Evolutionary conservation across 2,329 filamentous ascomycete genomes (phyloP), one percentile per base, ranked within the genome.

Genomic region (Pseudomassariella vexata): DNA sequence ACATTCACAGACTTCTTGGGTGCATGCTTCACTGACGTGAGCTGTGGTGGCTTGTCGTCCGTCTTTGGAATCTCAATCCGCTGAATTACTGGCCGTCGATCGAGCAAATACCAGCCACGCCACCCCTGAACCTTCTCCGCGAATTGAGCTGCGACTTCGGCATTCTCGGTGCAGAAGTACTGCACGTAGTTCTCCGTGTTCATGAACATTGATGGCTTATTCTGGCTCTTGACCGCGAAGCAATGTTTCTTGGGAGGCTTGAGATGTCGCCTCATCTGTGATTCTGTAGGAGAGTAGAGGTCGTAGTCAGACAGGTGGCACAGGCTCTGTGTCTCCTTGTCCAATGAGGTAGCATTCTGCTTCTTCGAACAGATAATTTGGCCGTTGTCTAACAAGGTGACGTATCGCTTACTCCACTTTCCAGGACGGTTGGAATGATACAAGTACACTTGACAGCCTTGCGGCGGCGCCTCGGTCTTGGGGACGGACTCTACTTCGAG

Each of bases 221-320:
- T 82, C 61, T 95, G 88, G 46, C 85, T 94, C 60, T 95, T 95
- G 46, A 96, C 72, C 1, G 87, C 89, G 49, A 85, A 90, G 60
- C 86, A 94, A 45, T 79, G 71, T 50, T 81, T 84, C 58, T 92
- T 94, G 0, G 90, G 90, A 1, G 88, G 82, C 48, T 82, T 88
- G 32, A 95, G 69, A 41, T 76, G 72, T 48, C 82, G 84, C 22
- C 76, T 68, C 41, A 78, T 61, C 44, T 86, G 79, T 26, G 76
- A 72, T 31, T 76, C 68, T 5, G 79, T 86, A 2, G 86, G 83
- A 2, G 70, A 76, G 60, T 95, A 95, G 29, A 95, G 83, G 51
- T 96, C 90, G 55, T 90, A 95, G 57, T 95, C 89, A 3, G 85
- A 87, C 28, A 96, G 57, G 58, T 94, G 87, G 55, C 86, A 95